Evolutionary conservation across 208 protist genomes (phyloP).

Genomic region (Trypanosoma congolense): DNA sequence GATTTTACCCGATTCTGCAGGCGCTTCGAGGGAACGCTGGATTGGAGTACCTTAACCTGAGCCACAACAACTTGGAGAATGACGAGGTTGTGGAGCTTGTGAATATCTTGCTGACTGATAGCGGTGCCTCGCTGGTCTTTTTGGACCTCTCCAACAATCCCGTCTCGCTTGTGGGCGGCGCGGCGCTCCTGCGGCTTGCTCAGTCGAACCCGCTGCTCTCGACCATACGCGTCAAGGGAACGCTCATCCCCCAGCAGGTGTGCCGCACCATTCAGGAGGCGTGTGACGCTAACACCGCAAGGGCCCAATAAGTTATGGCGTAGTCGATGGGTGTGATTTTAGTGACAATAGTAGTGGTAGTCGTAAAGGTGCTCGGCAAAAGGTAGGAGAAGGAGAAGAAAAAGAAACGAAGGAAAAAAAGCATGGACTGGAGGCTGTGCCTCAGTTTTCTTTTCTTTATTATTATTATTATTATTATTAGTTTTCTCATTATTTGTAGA

Average conservation of each 20-base stretch:
- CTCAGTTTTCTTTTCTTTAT: neutral
- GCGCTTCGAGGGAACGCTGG: conserved; percentile 28
- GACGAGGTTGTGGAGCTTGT: conserved; percentile 32
- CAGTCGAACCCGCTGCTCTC: conserved; percentile 35
- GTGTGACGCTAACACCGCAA: conserved; percentile 19
- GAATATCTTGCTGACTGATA: conserved; percentile 13
- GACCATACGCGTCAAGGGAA: conserved; percentile 28
- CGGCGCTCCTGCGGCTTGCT: conserved; percentile 32
- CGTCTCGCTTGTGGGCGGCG: conserved; percentile 35
- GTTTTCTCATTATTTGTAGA: neutral
- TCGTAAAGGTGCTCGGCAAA: neutral
- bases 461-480: conserved; percentile 1
- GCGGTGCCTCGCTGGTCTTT: conserved; percentile 18
- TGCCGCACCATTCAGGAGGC: conserved; percentile 18
- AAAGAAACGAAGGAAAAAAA: conserved; percentile 20
- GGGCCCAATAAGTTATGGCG: neutral
- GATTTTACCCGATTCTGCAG: conserved; percentile 36
- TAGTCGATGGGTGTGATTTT: neutral
- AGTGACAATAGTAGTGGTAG: neutral
- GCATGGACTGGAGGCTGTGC: neutral
- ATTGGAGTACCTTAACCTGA: conserved; percentile 31
- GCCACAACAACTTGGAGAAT: conserved; percentile 53
- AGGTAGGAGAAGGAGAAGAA: conserved; percentile 2
- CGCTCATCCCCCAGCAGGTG: conserved; percentile 27
- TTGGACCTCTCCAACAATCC: conserved; percentile 54